Percentiles rank a stretch among this genome's conserved stretches.
Conservation (phyloP, 2,329 filamentous ascomycete genomes). For the Coniochaeta pulveracea region DNA sequence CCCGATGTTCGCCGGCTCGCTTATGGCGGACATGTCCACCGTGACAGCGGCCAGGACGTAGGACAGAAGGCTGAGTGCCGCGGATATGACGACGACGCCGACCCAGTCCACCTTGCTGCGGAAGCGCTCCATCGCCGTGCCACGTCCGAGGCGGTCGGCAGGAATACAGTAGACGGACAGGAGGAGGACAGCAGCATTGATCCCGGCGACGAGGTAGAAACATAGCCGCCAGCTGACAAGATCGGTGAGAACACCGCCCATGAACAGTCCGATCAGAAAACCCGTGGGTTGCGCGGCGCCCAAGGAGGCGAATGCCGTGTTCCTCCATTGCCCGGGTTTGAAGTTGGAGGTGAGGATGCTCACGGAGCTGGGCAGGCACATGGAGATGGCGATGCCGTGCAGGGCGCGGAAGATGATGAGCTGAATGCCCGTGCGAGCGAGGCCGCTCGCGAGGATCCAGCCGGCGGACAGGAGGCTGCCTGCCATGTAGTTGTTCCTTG, state of each 20-base stretch:
- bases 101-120: too few species aligned
- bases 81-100: constrained; percentile 33
- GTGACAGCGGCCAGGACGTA: too few species aligned
- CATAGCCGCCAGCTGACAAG: constrained; percentile 33
- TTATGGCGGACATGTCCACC: too few species aligned
- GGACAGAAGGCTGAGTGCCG: constrained; percentile 31
- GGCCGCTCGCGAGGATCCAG: constrained; percentile 21
- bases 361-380: constrained; percentile 24
- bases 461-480: too few species aligned
- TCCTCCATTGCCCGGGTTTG: constrained; percentile 20
- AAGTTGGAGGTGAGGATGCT: constrained; percentile 21
- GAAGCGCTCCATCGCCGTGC: too few species aligned
- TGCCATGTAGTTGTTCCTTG: too few species aligned
- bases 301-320: constrained; percentile 28
- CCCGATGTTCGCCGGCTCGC: too few species aligned
- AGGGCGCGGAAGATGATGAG: constrained; percentile 25
- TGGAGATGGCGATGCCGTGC: constrained; percentile 24
- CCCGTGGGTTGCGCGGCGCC: constrained; percentile 35
- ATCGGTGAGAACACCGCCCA: constrained; percentile 35
- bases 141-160: too few species aligned
- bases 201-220: constrained; percentile 27
- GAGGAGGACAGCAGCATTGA: constrained; percentile 23
- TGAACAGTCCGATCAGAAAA: constrained; percentile 36
- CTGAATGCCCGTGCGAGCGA: constrained; percentile 17
- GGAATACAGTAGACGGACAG: too few species aligned